Evolutionary conservation across 371 early-diverging fungal genomes (phyloP), one percentile per base, ranked within the genome.

Genomic region (Mortierella sp.): DNA sequence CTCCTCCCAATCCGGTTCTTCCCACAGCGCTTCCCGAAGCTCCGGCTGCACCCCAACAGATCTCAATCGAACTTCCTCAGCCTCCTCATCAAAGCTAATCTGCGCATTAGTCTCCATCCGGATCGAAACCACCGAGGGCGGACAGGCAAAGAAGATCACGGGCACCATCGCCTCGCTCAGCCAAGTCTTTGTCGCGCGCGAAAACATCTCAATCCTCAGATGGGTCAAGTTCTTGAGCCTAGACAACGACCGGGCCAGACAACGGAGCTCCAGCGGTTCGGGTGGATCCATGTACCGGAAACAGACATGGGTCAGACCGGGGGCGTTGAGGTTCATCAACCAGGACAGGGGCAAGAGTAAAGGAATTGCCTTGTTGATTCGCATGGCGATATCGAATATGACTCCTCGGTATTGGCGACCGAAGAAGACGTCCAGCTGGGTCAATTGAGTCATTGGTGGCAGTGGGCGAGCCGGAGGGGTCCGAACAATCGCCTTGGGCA

Each of bases 371-470:
- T 19, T 58, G 31, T 16, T 34, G 14, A 6, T 19, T 2, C 16
- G 37, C 58, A 66, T 45, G 11, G 44, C 66, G 1, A 44, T 29
- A 29, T 43, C 44, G 4, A 44, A 43, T 9, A 29, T 26, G 34
- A 31, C 58, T 8, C 58, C 58, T 14, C 34, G 31, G 8, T 58
- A 58, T 9, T 14, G 16, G 13, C 58, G 58, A 37, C 37, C 34
- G 22, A 58, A 58, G 14, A 16, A 34, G 5, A 58, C 31, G 22
- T 58, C 58, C 58, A 58, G 34, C 2, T 34, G 34, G 34, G 34
- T 58, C 34, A 58, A 37, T 34, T 13, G 34, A 58, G 58, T 34
- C 58, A 58, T 58, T 6, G 58, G 58, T 58, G 58, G 58, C 37
- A 58, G 19, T 8, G 34, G 3, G 1, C 58, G 5, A 19, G 34